Conservation (phyloP, 2,329 filamentous ascomycete species). For the Fusarium sp. region DNA sequence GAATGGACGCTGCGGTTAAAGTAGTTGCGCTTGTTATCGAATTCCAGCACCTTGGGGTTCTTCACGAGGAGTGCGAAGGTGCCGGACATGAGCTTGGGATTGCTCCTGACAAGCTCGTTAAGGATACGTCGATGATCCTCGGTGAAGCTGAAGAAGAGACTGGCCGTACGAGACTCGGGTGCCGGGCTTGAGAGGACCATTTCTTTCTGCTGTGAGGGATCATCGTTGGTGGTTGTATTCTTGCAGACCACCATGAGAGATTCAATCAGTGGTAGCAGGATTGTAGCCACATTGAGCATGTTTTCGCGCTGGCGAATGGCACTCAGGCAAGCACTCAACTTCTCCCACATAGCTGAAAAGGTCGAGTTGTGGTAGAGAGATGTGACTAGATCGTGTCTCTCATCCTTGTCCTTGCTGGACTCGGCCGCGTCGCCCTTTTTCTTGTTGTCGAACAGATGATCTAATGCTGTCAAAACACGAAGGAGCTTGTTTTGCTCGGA, state of each 20-base stretch:
- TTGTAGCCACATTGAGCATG: constrained; percentile 97
- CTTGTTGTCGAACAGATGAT: constrained; percentile 92
- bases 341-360: constrained; percentile 90
- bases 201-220: constrained; percentile 68
- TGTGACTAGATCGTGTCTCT: constrained; percentile 85
- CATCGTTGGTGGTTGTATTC: constrained; percentile 84
- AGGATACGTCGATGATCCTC: constrained; percentile 97
- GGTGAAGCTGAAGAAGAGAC: constrained; percentile 95
- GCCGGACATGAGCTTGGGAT: constrained; percentile 97
- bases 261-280: constrained; percentile 92
- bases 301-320: constrained; percentile 91
- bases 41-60: constrained; percentile 98
- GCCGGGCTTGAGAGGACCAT: constrained; percentile 75
- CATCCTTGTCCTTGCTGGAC: constrained; percentile 61
- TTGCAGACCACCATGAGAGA: constrained; percentile 99
- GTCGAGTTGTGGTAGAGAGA: constrained; percentile 90
- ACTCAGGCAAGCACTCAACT: constrained; percentile 85
- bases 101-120: constrained; percentile 96
- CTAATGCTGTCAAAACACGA: constrained; percentile 88
- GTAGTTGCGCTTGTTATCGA: constrained; percentile 99
- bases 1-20: constrained; percentile 92
- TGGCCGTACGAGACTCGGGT: constrained; percentile 85
- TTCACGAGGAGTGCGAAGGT: constrained; percentile 96
- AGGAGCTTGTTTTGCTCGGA: constrained; percentile 97
- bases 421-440: constrained; percentile 62